These are phyloP conservation scores for Penicillium paneum DNA, from an alignment of 2,329 filamentous ascomycete genomes.

Conservation along the genomic window DNA sequence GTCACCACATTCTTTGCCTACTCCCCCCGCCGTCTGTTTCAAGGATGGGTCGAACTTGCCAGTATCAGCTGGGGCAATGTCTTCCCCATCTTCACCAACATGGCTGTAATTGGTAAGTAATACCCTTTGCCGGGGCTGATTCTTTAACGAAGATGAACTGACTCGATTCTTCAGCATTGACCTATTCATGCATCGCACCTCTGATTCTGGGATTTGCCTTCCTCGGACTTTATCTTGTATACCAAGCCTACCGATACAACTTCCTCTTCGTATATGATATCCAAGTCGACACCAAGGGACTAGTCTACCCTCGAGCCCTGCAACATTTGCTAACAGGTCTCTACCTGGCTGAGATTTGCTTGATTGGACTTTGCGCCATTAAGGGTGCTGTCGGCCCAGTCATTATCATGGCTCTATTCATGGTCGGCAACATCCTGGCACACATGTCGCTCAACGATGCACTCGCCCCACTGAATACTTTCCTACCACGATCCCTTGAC, in stretches of 20 bases:
- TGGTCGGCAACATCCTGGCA: constrained; percentile 71
- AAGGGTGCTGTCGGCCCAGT: constrained; percentile 62
- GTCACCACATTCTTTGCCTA: constrained; percentile 68
- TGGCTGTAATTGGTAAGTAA: constrained; percentile 71
- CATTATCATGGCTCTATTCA: constrained; percentile 71
- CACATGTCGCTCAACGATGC: constrained; percentile 57
- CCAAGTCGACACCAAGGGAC: constrained; percentile 78
- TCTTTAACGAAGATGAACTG: neutral
- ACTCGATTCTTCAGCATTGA: constrained; percentile 58
- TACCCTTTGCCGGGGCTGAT: too few species aligned
- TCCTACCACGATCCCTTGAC: constrained; percentile 67
- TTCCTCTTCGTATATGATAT: constrained; percentile 81
- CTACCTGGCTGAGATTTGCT: constrained; percentile 77
- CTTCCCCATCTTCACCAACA: constrained; percentile 73
- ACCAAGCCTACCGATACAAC: constrained; percentile 86
- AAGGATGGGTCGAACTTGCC: constrained; percentile 68
- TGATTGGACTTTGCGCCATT: constrained; percentile 80
- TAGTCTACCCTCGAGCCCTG: constrained; percentile 80
- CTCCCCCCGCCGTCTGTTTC: constrained; percentile 71
- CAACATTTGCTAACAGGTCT: constrained; percentile 80
- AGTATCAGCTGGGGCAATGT: constrained; percentile 82
- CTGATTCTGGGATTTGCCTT: constrained; percentile 79
- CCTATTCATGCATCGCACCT: constrained; percentile 83
- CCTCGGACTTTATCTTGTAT: constrained; percentile 74
- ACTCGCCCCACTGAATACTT: constrained; percentile 52